Base-by-base conservation (phyloP, 2,329 filamentous ascomycete species). In the Alternaria dauci region DNA sequence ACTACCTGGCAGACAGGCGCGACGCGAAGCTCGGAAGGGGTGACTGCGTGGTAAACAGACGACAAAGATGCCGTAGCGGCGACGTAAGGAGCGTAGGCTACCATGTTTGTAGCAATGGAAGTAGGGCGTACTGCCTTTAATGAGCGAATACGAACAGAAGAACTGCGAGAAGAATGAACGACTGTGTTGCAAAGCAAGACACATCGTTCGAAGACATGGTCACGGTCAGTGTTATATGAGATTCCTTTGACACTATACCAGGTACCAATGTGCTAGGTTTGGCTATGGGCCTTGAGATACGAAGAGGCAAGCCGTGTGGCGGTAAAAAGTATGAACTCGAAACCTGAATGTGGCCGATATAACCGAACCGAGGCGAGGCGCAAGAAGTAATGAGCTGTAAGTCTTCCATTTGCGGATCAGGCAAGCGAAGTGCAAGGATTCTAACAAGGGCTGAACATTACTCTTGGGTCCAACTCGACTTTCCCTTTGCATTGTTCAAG, bases 61-160 rank as follows among this genome's bases (percentile, higher is more conserved):
- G 71, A 71, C 50, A 72, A 36, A 6, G 71, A 67, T 26, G 64
- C 69, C 58, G 68, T 58, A 47, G 64, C 62, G 55, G 63, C 67
- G 43, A 70, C 26, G 52, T 71, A 74, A 68, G 64, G 68, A 73
- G 69, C 63, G 70, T 66, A 68, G 18, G 69, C 68, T 54, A 73
- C 70, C 71, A 74, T 74, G 38, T 34, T 67, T 44, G 58, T 18
- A 66, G 57, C 59, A 52, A 61, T 61, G 43, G 43, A 55, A 26
- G 42, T 51, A 26, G 20, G 23, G 11, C 11, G 30, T 59, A 61
- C 60, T 23, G 34, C 8, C 34, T 16, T 58, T 55, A 55, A 57
- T 38, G 11, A 32, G 58, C 12, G 42, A 62, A 16, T 14, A 34
- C 25, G 48, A 63, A 26, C 54, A 58, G 41, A 52, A 46, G 25